Evolutionary conservation across 805 yeast species (phyloP).

Genomic region (Candida montana): DNA sequence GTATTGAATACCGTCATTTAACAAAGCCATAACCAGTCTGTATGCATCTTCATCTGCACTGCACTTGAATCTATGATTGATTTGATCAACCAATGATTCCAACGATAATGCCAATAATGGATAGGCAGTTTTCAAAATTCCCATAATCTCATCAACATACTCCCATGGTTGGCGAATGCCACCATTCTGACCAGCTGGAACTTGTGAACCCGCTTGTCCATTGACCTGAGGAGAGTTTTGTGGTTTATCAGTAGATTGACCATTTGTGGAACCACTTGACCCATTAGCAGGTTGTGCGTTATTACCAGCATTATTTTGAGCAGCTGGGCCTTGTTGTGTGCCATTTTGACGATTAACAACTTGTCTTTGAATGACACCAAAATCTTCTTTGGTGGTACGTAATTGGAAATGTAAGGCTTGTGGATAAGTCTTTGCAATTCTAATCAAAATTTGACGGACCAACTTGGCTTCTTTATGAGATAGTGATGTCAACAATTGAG

Average conservation of each 20-base stretch:
- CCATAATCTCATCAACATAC: slow-evolving; percentile 87
- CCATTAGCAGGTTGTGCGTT: slow-evolving; percentile 1
- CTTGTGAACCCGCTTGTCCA: slow-evolving; percentile 2
- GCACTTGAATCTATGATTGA: slow-evolving; percentile 87
- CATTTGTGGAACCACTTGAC: slow-evolving; percentile 5
- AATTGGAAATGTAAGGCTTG: slow-evolving; percentile 96
- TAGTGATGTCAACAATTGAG: slow-evolving; percentile 83
- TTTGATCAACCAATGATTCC: slow-evolving; percentile 94
- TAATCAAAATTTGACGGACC: slow-evolving; percentile 80
- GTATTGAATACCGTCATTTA: slow-evolving; percentile 90
- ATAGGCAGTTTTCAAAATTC: slow-evolving; percentile 91
- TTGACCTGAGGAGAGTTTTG: slow-evolving; percentile 9
- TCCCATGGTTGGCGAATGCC: slow-evolving; percentile 82
- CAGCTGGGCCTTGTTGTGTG: slow-evolving; percentile 11
- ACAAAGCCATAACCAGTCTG: slow-evolving; percentile 82
- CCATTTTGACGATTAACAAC: slow-evolving; percentile 34
- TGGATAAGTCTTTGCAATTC: slow-evolving; percentile 95
- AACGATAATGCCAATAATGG: slow-evolving; percentile 88
- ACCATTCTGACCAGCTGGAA: slow-evolving; percentile 13
- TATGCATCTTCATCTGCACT: slow-evolving; percentile 96
- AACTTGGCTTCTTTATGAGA: slow-evolving; percentile 88
- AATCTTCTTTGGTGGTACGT: slow-evolving; percentile 92
- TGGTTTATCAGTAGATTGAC: slow-evolving; percentile 3
- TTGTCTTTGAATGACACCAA: slow-evolving; percentile 80
- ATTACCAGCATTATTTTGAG: not conserved